Conservation (phyloP, 345 rosid species). For the Acer campestre region DNA sequence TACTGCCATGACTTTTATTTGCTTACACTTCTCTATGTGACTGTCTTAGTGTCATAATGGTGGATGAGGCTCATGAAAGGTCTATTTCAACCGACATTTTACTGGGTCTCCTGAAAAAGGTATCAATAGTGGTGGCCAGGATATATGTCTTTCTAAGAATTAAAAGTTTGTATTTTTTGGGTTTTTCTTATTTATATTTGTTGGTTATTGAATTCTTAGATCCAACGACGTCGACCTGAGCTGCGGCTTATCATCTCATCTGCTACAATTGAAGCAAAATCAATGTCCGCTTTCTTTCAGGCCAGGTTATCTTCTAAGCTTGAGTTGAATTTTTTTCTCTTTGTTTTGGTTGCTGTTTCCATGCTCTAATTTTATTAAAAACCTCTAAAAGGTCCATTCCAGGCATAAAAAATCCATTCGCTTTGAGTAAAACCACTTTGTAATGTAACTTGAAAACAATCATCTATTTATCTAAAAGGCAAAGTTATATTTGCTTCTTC, state of each 20-base stretch:
- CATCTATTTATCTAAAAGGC: not conserved
- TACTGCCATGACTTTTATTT: not conserved
- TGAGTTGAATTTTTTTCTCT: slow-evolving; percentile 1
- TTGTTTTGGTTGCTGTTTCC: slow-evolving; percentile 9
- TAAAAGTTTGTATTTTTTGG: slow-evolving; percentile 1
- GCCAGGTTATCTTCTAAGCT: slow-evolving; percentile 51
- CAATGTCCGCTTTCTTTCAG: slow-evolving; percentile 81
- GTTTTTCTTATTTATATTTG: slow-evolving; percentile 8
- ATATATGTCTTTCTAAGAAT: slow-evolving; percentile 7
- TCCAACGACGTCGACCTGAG: slow-evolving; percentile 90
- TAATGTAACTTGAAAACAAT: not conserved
- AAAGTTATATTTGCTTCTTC: not conserved
- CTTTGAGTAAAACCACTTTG: slow-evolving; percentile 1
- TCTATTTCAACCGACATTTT: slow-evolving; percentile 94
- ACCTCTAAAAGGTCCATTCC: not conserved
- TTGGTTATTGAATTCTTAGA: slow-evolving; percentile 40
- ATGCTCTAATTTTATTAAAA: not conserved
- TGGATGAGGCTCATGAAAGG: slow-evolving; percentile 99
- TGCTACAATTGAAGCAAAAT: slow-evolving; percentile 93
- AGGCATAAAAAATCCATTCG: not conserved
- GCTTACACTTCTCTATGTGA: not conserved
- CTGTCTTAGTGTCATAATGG: slow-evolving; percentile 81
- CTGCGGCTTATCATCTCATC: slow-evolving; percentile 88
- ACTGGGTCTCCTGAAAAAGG: slow-evolving; percentile 95
- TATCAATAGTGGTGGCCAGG: slow-evolving; percentile 22